Evolutionary conservation across 2,329 filamentous ascomycete species (phyloP).

Genomic region (Diaporthe nobilis): DNA sequence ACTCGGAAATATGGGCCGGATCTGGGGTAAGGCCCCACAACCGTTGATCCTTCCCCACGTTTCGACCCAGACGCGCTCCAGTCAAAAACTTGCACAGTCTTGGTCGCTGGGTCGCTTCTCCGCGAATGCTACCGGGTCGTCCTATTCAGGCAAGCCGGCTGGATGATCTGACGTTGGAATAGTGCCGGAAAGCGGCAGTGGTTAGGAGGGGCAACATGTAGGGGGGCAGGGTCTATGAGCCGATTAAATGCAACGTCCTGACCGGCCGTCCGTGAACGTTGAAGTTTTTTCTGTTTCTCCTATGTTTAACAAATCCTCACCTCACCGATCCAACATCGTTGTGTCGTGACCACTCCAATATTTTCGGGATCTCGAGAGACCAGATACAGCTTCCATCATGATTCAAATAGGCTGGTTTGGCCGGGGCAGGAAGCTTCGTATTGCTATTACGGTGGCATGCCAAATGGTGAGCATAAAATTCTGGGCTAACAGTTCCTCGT

Average conservation of each 20-base stretch:
- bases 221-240: neutral
- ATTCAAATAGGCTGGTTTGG: slow-evolving; percentile 41
- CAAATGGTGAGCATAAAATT: slow-evolving; percentile 49
- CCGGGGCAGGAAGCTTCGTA: slow-evolving; percentile 40
- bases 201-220: neutral
- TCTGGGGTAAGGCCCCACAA: slow-evolving; percentile 28
- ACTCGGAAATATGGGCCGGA: slow-evolving; percentile 2
- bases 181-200: neutral
- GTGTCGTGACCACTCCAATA: neutral
- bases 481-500: neutral
- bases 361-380: neutral
- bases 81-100: neutral
- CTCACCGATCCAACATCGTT: neutral
- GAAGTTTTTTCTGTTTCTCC: neutral
- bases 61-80: slow-evolving; percentile 32
- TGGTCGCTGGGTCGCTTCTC: neutral
- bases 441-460: slow-evolving; percentile 44
- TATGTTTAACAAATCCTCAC: neutral
- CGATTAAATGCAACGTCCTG: neutral
- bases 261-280: neutral
- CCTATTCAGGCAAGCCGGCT: slow-evolving; percentile 34
- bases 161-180: slow-evolving; percentile 19
- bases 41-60: slow-evolving; percentile 15
- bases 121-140: slow-evolving; percentile 9
- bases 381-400: slow-evolving; percentile 12